A percentile compares a stretch with the other conserved stretches of the same genome.
phyloP scores from a whole-genome alignment of 1,284 basidiomycete genomes.

The Laetiporus sulphureus region DNA sequence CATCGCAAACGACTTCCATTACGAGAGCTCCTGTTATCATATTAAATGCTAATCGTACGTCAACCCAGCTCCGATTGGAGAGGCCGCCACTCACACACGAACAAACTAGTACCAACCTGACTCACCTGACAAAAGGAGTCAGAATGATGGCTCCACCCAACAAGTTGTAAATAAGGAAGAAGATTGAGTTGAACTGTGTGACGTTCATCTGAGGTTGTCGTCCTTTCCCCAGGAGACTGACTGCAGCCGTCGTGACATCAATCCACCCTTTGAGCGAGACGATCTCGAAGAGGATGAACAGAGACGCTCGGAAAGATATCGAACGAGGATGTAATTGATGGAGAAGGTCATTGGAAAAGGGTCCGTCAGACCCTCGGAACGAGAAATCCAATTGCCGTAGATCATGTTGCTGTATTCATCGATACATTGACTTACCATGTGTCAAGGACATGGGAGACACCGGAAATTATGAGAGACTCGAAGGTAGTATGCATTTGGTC shows the following conservation, averaged over 20 bases:
- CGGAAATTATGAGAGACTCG: constrained; percentile 87
- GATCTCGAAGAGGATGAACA: constrained; percentile 95
- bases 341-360: too few relatives aligned
- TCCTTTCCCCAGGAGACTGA: constrained; percentile 69
- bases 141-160: constrained; percentile 89
- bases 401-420: constrained; percentile 70
- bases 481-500: constrained; percentile 87
- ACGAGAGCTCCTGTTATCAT: too few relatives aligned
- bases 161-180: constrained; percentile 92
- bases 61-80: too few relatives aligned
- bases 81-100: too few relatives aligned
- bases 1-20: too few relatives aligned
- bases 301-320: constrained; percentile 82
- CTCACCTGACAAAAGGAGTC: constrained; percentile 82
- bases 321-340: constrained; percentile 85
- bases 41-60: too few relatives aligned
- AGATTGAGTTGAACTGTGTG: constrained; percentile 81
- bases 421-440: constrained; percentile 71
- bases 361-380: constrained; percentile 87
- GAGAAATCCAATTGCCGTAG: constrained; percentile 48
- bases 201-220: constrained; percentile 69
- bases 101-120: too few relatives aligned
- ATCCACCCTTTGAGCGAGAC: constrained; percentile 96
- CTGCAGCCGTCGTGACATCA: constrained; percentile 82
- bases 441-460: constrained; percentile 81